Evolutionary conservation across 139 green algal species (phyloP), one percentile per base, ranked within the genome.

Genomic region (Parachlorella kessleri): DNA sequence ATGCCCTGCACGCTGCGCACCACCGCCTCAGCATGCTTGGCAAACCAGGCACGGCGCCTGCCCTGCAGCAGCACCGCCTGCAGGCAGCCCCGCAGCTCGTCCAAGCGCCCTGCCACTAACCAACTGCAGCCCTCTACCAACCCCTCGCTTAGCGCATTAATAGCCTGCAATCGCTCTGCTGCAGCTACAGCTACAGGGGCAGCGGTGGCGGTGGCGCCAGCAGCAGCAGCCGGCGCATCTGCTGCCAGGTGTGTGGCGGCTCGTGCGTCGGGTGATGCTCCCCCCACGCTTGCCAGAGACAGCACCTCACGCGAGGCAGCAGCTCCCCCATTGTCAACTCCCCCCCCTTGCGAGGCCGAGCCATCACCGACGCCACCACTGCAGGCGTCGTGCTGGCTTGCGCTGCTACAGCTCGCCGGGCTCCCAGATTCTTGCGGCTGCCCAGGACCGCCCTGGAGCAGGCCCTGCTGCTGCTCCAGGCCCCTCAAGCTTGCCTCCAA

Each of bases 31-130:
- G 28, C 37, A 1, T 18, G 48, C 6, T 30, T n/a, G 6, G 59
- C 70, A 77, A 83, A 78, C 55, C 63, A 72, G 6, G 55, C 26
- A 8, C 73, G 41, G 33, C 33, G 33, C 33, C 18, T 0, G 10
- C 70, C 78, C 26, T 73, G 40, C 0, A 40, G 63, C 33, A n/a
- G 32, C 32, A 78, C 36, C 4, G 70, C 72, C 1, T 67, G 30
- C 55, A 68, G 33, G 23, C 72, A 33, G 8, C 7, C 30, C 72
- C 48, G 66, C 26, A 36, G 26, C 24, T 72, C 54, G 26, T 59
- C 48, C 48, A 3, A 4, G 7, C 9, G 23, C 21, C 26, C 14
- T 18, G 18, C 24, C 40, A 14, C 4, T 33, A 26, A 26, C 3
- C 8, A 30, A 10, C 18, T 35, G 24, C 4, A 26, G 26, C 42